phyloP scores from a whole-genome alignment of 495 filamentous ascomycete species.

The Friedmanniomyces simplex region DNA sequence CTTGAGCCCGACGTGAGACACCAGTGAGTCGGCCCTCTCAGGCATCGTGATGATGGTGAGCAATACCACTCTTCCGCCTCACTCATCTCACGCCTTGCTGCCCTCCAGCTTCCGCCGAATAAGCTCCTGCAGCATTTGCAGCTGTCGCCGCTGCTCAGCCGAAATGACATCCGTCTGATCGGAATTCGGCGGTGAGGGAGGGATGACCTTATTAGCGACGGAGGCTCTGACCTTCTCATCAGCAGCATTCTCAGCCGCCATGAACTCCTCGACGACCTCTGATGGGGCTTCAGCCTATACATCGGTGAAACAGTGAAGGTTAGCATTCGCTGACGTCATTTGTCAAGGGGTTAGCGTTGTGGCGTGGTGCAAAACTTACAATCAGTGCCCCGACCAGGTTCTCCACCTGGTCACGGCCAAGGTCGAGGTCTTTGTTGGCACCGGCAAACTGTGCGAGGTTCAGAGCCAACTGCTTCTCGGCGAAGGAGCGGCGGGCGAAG shows the following conservation, averaged over 20 bases:
- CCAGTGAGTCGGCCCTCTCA: too few species aligned
- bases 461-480: conserved; percentile 46
- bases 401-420: conserved; percentile 21
- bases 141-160: conserved; percentile 14
- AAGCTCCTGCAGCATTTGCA: conserved; percentile 19
- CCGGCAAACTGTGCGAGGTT: conserved; percentile 42
- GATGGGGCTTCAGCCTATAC: conserved; percentile 29
- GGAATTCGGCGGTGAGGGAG: conserved; percentile 15
- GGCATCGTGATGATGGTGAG: neutral
- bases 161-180: conserved; percentile 17
- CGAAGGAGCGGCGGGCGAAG: conserved; percentile 23
- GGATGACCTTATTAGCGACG: neutral
- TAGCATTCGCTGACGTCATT: conserved; percentile 24
- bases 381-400: conserved; percentile 27
- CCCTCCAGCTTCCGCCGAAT: conserved; percentile 15
- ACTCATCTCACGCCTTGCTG: conserved; percentile 11
- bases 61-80: neutral
- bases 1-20: too few species aligned
- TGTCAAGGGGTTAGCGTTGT: conserved; percentile 2
- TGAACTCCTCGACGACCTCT: conserved; percentile 19
- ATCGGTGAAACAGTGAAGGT: conserved; percentile 12
- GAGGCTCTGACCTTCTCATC: conserved; percentile 1
- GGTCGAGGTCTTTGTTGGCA: conserved; percentile 26
- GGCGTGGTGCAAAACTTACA: conserved; percentile 22
- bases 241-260: conserved; percentile 4